Base-by-base conservation (phyloP, 768 basidiomycete species). In the Zangia roseola region DNA sequence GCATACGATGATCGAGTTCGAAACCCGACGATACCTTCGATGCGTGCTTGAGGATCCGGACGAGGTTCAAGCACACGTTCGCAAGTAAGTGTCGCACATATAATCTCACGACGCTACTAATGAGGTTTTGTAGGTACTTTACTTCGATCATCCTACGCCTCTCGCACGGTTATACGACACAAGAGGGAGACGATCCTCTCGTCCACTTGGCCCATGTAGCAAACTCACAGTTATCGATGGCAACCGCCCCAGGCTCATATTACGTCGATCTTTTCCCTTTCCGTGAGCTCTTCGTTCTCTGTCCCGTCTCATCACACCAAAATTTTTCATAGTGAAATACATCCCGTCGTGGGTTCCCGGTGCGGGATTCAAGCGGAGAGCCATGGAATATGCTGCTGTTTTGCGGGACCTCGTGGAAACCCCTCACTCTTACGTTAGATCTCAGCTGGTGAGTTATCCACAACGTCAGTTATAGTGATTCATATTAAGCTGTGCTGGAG, bases 151-250 rank as follows among this genome's bases (percentile, higher is more conserved):
- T 40, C 19, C 25, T 26, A 6, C 39, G 23, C 13, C 14, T 40
- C 7, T 40, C 39, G 10, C 24, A 26, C 16, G 39, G 39, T 1
- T 40, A 40, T 17, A 6, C 13, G 19, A 40, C 39, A 5, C 39
- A 17, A 4, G 23, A 24, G 7, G 24, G 24, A 8, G 24, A 74
- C 71, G 26, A 50, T 6, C 70, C 53, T 62, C 67, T 5, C 52
- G 70, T n/a, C 56, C 71, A 10, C 61, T 69, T 8, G 39, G 52
- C 30, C 54, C 62, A 69, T 40, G 41, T 53, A 12, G 61, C 60
- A 7, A 46, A 58, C 14, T 46, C 52, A 0, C 45, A 55, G n/a
- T 35, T 66, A 5, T 34, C 57, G 9, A 23, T 19, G 21, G 26
- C 39, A 20, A 33, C 35, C 17, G 20, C 20, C 5, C 28, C 41